Evolutionary conservation across 768 basidiomycete species (phyloP).

Genomic region (Boletus subparvulus): DNA sequence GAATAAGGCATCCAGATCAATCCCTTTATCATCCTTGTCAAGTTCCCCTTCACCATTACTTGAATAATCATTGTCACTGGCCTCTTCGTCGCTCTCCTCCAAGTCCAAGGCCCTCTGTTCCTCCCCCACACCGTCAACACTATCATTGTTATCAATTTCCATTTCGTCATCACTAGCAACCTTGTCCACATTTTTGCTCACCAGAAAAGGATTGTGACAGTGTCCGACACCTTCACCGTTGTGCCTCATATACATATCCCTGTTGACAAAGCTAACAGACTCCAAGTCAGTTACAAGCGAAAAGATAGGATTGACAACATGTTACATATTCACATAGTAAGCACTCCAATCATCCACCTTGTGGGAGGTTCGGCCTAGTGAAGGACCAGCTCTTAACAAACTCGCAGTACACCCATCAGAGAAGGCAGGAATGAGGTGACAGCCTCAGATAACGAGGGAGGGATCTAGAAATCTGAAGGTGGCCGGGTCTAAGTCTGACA

Average conservation of each 20-base stretch:
- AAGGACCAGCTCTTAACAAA: background rate
- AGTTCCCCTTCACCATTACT: too few species aligned
- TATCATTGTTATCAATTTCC: background rate
- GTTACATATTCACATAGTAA: constrained; percentile 31
- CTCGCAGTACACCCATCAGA: constrained; percentile 7
- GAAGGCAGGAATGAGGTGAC: constrained; percentile 39
- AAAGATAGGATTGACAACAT: background rate
- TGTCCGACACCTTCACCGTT: constrained; percentile 24
- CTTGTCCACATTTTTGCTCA: too few species aligned
- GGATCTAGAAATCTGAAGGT: constrained; percentile 37
- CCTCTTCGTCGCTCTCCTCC: too few species aligned
- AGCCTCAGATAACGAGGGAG: constrained; percentile 12
- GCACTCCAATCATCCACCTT: constrained; percentile 17
- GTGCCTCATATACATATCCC: constrained; percentile 33
- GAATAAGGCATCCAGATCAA: too few species aligned
- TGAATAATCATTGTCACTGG: too few species aligned
- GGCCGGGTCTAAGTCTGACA: constrained; percentile 9
- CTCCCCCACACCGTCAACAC: too few species aligned
- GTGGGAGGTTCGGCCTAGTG: background rate
- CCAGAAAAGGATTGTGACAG: too few species aligned
- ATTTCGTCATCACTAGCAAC: background rate
- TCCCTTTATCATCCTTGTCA: too few species aligned
- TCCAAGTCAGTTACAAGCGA: too few species aligned
- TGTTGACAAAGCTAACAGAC: constrained; percentile 5
- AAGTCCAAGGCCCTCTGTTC: too few species aligned